phyloP scores from a whole-genome alignment of 257 asterid genomes.

The Nicotiana knightiana region DNA sequence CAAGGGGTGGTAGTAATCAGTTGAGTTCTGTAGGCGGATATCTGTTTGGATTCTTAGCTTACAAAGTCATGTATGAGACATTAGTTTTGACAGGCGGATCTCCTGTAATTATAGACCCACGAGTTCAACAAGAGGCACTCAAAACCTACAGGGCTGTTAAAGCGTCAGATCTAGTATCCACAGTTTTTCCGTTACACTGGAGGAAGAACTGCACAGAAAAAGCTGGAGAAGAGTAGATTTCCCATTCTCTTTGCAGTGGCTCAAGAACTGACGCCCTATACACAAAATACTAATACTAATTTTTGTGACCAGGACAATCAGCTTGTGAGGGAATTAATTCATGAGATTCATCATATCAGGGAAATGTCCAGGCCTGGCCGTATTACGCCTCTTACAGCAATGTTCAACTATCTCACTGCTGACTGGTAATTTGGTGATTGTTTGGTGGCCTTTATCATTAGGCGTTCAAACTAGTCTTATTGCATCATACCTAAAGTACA shows the following conservation, averaged over 20 bases:
- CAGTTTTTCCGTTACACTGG: neutral
- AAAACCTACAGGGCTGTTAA: neutral
- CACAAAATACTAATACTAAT: neutral
- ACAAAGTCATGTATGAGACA: neutral
- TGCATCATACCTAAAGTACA: no score
- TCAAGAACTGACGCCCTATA: neutral
- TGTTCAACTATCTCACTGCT: neutral
- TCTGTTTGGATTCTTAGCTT: neutral
- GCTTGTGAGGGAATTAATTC: neutral
- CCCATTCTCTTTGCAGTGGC: neutral
- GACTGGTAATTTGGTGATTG: neutral
- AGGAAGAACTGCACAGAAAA: neutral
- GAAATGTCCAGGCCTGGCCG: neutral
- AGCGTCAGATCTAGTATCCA: neutral
- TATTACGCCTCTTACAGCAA: neutral
- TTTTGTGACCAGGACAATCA: neutral
- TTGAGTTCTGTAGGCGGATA: neutral
- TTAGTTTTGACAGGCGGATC: neutral
- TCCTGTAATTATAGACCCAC: neutral
- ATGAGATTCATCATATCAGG: neutral
- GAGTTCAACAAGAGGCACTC: neutral
- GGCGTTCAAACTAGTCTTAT: no score
- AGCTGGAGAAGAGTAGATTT: neutral
- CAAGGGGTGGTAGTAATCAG: neutral
- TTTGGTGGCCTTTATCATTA: neutral